These are phyloP conservation scores for Kwoniella dendrophila DNA, from an alignment of 768 basidiomycete species.

Conservation along the genomic window DNA sequence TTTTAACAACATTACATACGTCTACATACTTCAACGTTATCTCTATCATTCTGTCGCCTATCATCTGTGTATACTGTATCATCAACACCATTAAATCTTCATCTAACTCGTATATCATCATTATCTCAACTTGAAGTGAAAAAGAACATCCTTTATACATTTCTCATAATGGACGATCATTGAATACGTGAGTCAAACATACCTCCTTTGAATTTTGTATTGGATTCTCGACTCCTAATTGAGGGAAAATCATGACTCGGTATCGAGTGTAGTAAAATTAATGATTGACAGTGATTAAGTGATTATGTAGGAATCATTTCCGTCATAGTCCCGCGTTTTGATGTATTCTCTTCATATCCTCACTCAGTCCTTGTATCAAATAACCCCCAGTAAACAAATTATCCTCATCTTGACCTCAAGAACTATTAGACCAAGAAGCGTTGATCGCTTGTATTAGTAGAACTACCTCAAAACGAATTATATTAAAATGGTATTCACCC, in stretches of 20 bases:
- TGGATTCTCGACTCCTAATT: conserved; percentile 4
- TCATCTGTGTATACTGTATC: not conserved
- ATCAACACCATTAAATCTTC: not conserved
- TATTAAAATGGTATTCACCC: conserved; percentile 19
- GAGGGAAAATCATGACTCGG: not conserved
- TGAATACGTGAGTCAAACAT: conserved; percentile 10
- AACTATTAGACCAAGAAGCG: too few relatives aligned
- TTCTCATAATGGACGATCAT: not conserved
- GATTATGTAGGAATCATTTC: too few relatives aligned
- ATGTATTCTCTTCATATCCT: too few relatives aligned
- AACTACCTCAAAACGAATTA: not conserved
- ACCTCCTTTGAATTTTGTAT: conserved; percentile 10
- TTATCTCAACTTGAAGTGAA: not conserved
- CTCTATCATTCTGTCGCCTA: not conserved
- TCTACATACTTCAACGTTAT: not conserved
- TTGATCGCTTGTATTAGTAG: not conserved
- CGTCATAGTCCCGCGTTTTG: too few relatives aligned
- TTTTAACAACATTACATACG: too few relatives aligned
- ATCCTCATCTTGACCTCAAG: too few relatives aligned
- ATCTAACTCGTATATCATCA: not conserved
- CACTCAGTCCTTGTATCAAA: too few relatives aligned
- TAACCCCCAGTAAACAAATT: too few relatives aligned
- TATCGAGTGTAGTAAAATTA: too few relatives aligned
- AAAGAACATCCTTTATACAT: conserved; percentile 11
- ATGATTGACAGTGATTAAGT: too few relatives aligned